phyloP scores from a whole-genome alignment of 1,284 basidiomycete genomes.

The Ceratobasidium sp. region DNA sequence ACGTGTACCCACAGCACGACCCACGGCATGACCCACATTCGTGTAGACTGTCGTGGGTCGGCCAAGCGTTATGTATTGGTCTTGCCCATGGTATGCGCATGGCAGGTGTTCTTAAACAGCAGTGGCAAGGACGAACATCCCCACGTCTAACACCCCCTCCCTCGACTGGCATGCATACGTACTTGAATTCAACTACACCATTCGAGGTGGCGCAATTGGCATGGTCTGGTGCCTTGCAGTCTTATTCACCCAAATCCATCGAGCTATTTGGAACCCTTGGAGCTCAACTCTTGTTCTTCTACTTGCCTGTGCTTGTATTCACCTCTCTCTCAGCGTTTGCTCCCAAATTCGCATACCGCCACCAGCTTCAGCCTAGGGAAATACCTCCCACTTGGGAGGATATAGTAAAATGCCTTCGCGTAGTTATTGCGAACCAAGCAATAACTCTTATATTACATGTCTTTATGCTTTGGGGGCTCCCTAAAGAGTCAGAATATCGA shows the following conservation, averaged over 20 bases:
- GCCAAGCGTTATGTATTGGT: background rate
- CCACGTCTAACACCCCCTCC: background rate
- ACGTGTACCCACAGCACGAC: slow-evolving; percentile 14
- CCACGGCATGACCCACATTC: background rate
- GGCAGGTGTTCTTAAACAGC: background rate
- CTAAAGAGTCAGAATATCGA: background rate
- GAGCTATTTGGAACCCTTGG: slow-evolving; percentile 16
- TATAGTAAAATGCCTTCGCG: slow-evolving; percentile 15
- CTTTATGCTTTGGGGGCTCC: background rate
- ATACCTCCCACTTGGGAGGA: slow-evolving; percentile 5
- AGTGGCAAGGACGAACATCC: too few species aligned
- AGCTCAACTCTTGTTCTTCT: slow-evolving; percentile 25
- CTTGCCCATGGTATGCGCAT: background rate
- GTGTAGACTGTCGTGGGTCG: background rate
- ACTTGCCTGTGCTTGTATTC: slow-evolving; percentile 15
- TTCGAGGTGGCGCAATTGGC: slow-evolving; percentile 2
- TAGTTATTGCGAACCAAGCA: slow-evolving; percentile 8
- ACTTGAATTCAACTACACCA: background rate
- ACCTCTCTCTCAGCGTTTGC: slow-evolving; percentile 9
- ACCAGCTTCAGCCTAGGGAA: slow-evolving; percentile 33
- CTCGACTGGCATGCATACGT: background rate
- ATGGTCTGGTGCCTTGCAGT: slow-evolving; percentile 7
- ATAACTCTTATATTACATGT: slow-evolving; percentile 11
- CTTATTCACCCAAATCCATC: slow-evolving; percentile 7
- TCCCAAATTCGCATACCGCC: slow-evolving; percentile 23